Percentiles rank a stretch among this genome's conserved stretches.
phyloP scores from a whole-genome alignment of 2,329 filamentous ascomycete species.

The Fusarium guadeloupense region DNA sequence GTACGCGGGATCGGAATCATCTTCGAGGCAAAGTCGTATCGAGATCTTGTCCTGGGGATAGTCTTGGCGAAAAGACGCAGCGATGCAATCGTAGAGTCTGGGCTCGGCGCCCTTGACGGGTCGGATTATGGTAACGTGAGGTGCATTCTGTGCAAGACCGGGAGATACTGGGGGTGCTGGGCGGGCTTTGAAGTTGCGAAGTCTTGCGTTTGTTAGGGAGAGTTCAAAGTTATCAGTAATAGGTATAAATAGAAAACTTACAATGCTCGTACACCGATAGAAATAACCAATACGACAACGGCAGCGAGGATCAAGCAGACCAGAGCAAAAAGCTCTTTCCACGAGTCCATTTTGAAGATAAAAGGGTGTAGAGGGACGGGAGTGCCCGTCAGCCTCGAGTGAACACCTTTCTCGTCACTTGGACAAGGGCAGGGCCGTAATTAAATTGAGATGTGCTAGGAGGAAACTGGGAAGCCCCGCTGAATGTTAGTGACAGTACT shows the following conservation, averaged over 20 bases:
- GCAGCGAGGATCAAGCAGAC: slow-evolving; percentile 63
- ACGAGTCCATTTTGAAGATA: slow-evolving; percentile 39
- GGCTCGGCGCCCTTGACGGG: slow-evolving; percentile 94
- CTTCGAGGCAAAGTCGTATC: slow-evolving; percentile 83
- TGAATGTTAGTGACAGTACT: background rate
- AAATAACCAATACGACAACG: slow-evolving; percentile 62
- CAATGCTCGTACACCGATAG: slow-evolving; percentile 66
- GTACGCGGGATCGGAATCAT: slow-evolving; percentile 78
- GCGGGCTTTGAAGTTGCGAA: slow-evolving; percentile 61
- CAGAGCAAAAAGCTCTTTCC: slow-evolving; percentile 54
- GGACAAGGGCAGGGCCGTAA: background rate
- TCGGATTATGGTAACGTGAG: slow-evolving; percentile 88
- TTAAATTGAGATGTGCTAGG: slow-evolving; percentile 9
- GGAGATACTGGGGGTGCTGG: slow-evolving; percentile 62
- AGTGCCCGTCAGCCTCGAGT: background rate
- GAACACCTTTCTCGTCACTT: background rate
- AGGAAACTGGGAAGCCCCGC: slow-evolving; percentile 11
- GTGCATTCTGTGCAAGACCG: slow-evolving; percentile 63
- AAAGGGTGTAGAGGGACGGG: slow-evolving; percentile 4
- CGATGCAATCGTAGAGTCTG: slow-evolving; percentile 89
- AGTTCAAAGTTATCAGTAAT: background rate
- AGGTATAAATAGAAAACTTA: slow-evolving; percentile 46
- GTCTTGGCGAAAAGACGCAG: slow-evolving; percentile 81
- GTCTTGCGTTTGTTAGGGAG: slow-evolving; percentile 48
- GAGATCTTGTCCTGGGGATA: slow-evolving; percentile 82